Conservation (phyloP, 306 rosid genomes). For the Vigna radiata region DNA sequence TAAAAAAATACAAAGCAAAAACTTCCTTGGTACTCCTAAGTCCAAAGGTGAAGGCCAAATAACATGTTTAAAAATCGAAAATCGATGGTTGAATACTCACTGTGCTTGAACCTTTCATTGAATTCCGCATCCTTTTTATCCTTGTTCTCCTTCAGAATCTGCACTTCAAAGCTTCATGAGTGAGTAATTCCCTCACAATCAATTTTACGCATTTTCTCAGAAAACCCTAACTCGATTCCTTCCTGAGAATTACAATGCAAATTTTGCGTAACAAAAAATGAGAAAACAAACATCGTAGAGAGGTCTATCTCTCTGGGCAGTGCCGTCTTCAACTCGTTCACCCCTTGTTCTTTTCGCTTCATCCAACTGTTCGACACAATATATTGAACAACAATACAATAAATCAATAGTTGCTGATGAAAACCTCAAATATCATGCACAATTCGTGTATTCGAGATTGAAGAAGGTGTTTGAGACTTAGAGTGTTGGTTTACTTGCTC, state of each 20-base stretch:
- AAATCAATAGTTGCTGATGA: conserved; percentile 6
- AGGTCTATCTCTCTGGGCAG: conserved; percentile 90
- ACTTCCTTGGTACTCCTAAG: conserved; percentile 1
- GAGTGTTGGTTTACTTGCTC: conserved; percentile 63
- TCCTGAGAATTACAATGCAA: not conserved
- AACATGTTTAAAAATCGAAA: not conserved
- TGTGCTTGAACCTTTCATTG: conserved; percentile 92
- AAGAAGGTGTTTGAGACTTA: not conserved
- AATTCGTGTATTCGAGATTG: conserved; percentile 1
- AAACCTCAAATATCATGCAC: conserved; percentile 26
- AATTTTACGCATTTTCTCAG: not conserved
- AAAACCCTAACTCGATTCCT: not conserved
- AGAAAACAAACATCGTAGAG: conserved; percentile 70
- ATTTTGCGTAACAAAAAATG: conserved; percentile 2
- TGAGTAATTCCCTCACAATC: conserved; percentile 1
- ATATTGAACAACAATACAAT: not conserved
- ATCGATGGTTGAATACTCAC: conserved; percentile 60
- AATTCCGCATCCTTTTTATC: conserved; percentile 93
- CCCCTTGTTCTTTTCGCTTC: conserved; percentile 82
- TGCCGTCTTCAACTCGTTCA: conserved; percentile 89
- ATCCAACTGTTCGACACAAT: conserved; percentile 59
- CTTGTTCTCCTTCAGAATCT: conserved; percentile 90
- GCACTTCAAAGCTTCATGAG: conserved; percentile 33
- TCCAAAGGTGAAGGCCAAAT: not conserved
- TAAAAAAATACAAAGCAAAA: conserved; percentile 1